Evolutionary conservation across 768 basidiomycete species (phyloP), one percentile per base, ranked within the genome.

Genomic region (Leucocoprinus leucothites): DNA sequence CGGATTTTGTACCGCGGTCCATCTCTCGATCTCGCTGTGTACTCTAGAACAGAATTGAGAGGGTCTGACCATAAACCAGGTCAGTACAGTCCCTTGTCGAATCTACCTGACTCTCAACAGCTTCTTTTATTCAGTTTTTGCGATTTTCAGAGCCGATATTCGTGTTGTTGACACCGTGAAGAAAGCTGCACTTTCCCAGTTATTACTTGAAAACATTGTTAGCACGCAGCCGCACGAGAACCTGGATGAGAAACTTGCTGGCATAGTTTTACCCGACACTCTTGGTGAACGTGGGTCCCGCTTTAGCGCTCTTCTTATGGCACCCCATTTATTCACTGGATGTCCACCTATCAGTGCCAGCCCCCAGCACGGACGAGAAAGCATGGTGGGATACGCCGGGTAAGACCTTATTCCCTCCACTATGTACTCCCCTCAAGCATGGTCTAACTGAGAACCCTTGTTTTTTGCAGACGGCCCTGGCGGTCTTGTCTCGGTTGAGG

Each of bases 61-160:
- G 84, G 89, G n/a, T 99, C 97, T 5, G 97, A 99, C 72, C 97
- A 99, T 67, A 86, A 89, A 65, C 97, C 97, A 67, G 91, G 93
- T 87, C 58, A 50, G 73, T 59, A 57, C 18, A 25, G 19, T 56
- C 34, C 21, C 25, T 24, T 40, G 9, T n/a, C 14, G 38, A 55
- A 50, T 9, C 40, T 28, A 56, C 44, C 45, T 46, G 4, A 9
- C 18, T 52, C 18, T 45, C 43, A 42, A 34, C 9, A 14, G 24
- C 16, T 38, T 58, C 44, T 51, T 54, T 40, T n/a, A 41, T 18
- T 13, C 57, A 92, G 96, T 99, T 3, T 96, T 89, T 62, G 92
- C 84, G 3, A 70, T 93, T 6, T 94, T 97, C 71, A 77, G 82
- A 48, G 85, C 86, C 1, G 80, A 86, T 50, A 82, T 98, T 16